phyloP scores from a whole-genome alignment of 805 yeast genomes.

The Candida ascalaphidarum region DNA sequence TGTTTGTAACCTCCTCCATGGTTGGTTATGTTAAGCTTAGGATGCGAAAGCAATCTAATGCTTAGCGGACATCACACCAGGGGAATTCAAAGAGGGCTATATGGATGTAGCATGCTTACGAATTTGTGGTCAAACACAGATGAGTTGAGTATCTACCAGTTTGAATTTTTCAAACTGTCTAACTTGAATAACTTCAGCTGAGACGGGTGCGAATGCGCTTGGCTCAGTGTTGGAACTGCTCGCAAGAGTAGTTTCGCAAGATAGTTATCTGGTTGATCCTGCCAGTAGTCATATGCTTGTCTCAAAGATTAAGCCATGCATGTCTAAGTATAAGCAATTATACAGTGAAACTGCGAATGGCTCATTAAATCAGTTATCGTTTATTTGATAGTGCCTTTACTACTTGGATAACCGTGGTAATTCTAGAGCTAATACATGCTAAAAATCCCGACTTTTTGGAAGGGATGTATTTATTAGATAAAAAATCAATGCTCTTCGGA shows the following conservation, averaged over 20 bases:
- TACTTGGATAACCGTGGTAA: conserved; percentile 42
- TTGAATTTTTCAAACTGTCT: too few species aligned
- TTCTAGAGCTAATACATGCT: conserved; percentile 43
- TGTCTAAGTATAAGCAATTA: conserved; percentile 43
- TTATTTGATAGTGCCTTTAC: conserved; percentile 39
- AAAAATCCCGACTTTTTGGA: conserved; percentile 33
- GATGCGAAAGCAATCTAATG: too few species aligned
- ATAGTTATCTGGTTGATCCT: conserved; percentile 40
- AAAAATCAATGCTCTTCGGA: conserved; percentile 37
- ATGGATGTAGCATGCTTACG: conserved; percentile 11
- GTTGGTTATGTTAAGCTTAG: conserved; percentile 17
- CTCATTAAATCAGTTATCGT: conserved; percentile 43
- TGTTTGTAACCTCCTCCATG: conserved; percentile 21
- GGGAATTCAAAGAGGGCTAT: conserved; percentile 22
- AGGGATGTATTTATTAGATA: conserved; percentile 39
- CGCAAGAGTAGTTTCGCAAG: conserved; percentile 1
- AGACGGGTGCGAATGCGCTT: not conserved
- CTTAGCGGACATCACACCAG: conserved; percentile 21
- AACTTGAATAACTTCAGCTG: conserved; percentile 1
- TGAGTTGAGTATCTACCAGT: too few species aligned
- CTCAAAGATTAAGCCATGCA: conserved; percentile 44
- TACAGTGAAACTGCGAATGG: conserved; percentile 45
- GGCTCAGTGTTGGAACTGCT: not conserved
- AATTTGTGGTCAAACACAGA: too few species aligned
- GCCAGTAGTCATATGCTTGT: conserved; percentile 47